Percentiles rank a stretch among this genome's conserved stretches.
phyloP scores from a whole-genome alignment of 1,139 yeast genomes.

The Geotrichum phurueaensis region DNA sequence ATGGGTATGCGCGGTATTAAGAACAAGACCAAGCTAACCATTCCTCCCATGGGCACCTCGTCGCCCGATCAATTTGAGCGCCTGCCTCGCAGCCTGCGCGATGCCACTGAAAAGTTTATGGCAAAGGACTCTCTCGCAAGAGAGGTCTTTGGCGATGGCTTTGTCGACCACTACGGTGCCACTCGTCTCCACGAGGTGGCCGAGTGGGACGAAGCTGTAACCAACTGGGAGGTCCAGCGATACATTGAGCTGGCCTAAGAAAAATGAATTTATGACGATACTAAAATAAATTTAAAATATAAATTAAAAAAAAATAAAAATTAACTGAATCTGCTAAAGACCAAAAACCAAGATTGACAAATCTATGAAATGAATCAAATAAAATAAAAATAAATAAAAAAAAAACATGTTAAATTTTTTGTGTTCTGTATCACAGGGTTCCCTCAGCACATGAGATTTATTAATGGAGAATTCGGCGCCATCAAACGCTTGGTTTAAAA shows the following conservation, averaged over 20 bases:
- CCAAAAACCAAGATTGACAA: too few relatives aligned
- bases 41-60: slow-evolving; percentile 32
- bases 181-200: slow-evolving; percentile 34
- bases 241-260: slow-evolving; percentile 34
- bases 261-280: neutral
- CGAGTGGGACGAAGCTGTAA: slow-evolving; percentile 35
- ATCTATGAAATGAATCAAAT: too few relatives aligned
- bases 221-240: slow-evolving; percentile 36
- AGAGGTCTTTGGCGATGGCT: slow-evolving; percentile 34
- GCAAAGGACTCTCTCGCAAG: slow-evolving; percentile 31
- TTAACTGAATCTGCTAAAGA: too few relatives aligned
- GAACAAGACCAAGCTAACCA: slow-evolving; percentile 26
- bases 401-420: too few relatives aligned
- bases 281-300: neutral
- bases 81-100: slow-evolving; percentile 31
- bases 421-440: too few relatives aligned
- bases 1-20: slow-evolving; percentile 35
- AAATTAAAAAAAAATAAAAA: neutral
- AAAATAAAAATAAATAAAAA: too few relatives aligned
- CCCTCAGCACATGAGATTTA: too few relatives aligned
- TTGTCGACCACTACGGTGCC: slow-evolving; percentile 36
- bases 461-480: too few relatives aligned
- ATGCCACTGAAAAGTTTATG: slow-evolving; percentile 32
- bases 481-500: too few relatives aligned
- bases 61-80: slow-evolving; percentile 25